Base-by-base conservation (phyloP, 1,139 yeast genomes). In the Suhomyces wounanorum region DNA sequence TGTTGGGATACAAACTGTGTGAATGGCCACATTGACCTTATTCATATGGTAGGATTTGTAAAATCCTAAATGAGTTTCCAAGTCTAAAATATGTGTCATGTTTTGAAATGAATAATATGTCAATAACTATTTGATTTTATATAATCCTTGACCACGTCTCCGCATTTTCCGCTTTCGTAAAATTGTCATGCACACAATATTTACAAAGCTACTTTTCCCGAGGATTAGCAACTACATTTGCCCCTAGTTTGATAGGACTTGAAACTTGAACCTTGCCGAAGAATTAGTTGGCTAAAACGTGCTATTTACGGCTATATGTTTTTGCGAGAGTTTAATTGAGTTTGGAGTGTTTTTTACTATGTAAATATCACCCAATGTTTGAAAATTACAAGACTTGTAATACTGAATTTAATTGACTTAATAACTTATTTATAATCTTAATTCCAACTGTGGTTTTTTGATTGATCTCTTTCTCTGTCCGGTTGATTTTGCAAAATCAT, bases 21-120 rank as follows among this genome's bases (percentile, higher is more conserved):
- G 99, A 55, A 94, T 88, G 9, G 76, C 59, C 10, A 91, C 95
- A 69, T 94, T 94, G 47, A 72, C 74, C 13, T 73, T 71, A 64
- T 89, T 77, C 64, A 78, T 77, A 66, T 94, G 99, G 65, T 92
- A 92, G 2, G 89, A 79, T 67, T 95, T 84, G 73, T 94, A 94
- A 62, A 89, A 89, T 25, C 84, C 83, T 49, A 92, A 76, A 59
- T 92, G 97, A 37, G 79, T 78, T 48, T 81, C 79, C 35, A 89
- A 72, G 59, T 85, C 81, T 17, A 84, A 63, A 10, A 47, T 16
- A 6, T 16, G 39, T 23, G 48, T 36, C 48, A 48, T 45, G 11
- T 11, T 40, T 31, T 17, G 21, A 7, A 26, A 10, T 13, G 33
- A 30, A 11, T 30, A 14, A 11, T 11, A n/a, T 30, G 7, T n/a